Base-by-base conservation (phyloP, 1,284 basidiomycete species). In the Lentinus polychrous region DNA sequence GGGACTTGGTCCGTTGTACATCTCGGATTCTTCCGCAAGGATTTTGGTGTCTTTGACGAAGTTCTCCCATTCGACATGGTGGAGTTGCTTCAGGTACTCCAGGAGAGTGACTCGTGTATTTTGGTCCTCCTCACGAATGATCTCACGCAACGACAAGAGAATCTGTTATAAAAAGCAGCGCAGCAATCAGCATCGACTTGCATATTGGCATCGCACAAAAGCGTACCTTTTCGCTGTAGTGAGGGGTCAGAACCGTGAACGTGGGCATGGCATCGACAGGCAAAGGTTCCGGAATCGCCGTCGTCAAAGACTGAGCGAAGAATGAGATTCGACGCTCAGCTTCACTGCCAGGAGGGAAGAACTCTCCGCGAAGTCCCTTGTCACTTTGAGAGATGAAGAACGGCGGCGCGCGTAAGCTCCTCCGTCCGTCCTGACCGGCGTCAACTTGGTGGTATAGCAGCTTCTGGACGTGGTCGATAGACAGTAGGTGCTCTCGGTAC, bases 31-130 rank as follows among this genome's bases (percentile, higher is more conserved):
- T 67, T 98, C 94, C 1, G 95, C 95, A 45, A 99, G 77, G 57
- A 99, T 99, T 78, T 96, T 99, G 65, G 96, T 99, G 66, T 99
- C 95, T 73, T 94, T 94, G 61, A 99, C 95, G 58, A 99, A 99
- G 69, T 99, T 99, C 72, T 97, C 93, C 95, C 95, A 99, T 66
- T 99, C 95, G 60, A 99, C 77, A 3, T 94, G 91, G 66, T 99
- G 95, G 42, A 99, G 82, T 68, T 99, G 95, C 72, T 99, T 99
- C 60, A 99, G 78, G 72, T 99, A 97, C 67, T 96, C 94, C 46
- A 97, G 75, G 12, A 97, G 78, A 6, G 94, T 97, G 48, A 96
- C 94, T 46, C 94, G 91, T 8, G 91, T 91, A 64, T 92, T 88
- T 66, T 94, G 90, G 66, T 97, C 92, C 64, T 96, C 91, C 67